Base-by-base conservation (phyloP, 306 rosid species). In the Fagus sylvatica region DNA sequence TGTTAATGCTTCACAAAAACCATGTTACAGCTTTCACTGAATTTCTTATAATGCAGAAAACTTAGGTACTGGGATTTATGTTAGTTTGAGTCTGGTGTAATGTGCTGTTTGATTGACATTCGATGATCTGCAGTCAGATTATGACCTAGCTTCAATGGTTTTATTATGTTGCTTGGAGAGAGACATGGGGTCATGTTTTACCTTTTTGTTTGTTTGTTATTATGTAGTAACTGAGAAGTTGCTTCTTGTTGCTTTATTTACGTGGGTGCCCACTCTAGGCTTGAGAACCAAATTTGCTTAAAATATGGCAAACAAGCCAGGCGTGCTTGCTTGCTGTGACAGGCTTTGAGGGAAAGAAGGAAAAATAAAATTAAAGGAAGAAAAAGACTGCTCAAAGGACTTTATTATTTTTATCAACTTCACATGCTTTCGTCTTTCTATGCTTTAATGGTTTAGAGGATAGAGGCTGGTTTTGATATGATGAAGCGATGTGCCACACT, bases 251-350 rank as follows among this genome's bases (percentile, higher is more conserved):
- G 30, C 4, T 57, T 8, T 22, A 15, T 19, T 9, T 56, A 46
- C 11, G 4, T 10, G 51, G 51, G 51, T 46, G 4, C 51, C 51
- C 51, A 46, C 11, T 46, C 11, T 46, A 46, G 51, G 11, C 62
- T 56, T 56, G 28, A 16, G 62, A 9, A 17, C 10, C 11, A 19
- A 28, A 56, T 56, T 22, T 56, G 34, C 36, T 3, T 65, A 7
- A 16, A 39, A 65, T 37, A 65, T 36, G 70, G 49, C 3, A 17
- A 16, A 3, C 2, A 37, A 36, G 39, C 53, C 64, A 2, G 61
- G 74, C 80, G 22, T 70, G 73, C 57, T 59, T 74, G 72, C 48
- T 39, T 28, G 64, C 68, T 75, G 59, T 43, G 72, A 5, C 84
- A 69, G 65, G 80, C 77, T 69, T 80, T 49, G 17, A 30, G 12